Conservation (phyloP, 179 eudicot species). For the Camellia oleifera region DNA sequence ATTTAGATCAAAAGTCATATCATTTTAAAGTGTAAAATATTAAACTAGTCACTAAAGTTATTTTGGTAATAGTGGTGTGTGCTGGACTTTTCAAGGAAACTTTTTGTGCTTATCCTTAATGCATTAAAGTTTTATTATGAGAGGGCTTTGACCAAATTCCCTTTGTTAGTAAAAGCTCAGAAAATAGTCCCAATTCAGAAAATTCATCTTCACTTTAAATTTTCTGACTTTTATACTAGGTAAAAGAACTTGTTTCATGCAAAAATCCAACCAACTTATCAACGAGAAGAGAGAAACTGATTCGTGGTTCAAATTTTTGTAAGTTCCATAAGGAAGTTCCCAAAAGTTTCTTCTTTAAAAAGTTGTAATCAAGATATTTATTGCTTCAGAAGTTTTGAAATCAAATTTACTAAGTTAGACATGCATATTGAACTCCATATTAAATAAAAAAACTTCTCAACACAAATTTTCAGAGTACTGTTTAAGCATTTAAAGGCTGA, state of each 20-base stretch:
- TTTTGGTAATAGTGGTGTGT: too few species aligned
- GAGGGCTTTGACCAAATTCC: too few species aligned
- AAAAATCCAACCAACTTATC: not conserved
- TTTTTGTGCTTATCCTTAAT: too few species aligned
- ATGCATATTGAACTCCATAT: not conserved
- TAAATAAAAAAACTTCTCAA: too few species aligned
- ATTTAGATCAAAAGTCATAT: too few species aligned
- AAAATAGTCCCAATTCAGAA: not conserved
- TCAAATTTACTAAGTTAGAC: not conserved
- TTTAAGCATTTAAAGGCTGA: not conserved
- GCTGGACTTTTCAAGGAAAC: too few species aligned
- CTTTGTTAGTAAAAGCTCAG: not conserved
- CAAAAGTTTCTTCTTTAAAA: too few species aligned
- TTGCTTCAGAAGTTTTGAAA: not conserved
- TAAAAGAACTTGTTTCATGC: not conserved
- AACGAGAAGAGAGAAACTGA: not conserved
- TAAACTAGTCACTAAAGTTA: too few species aligned
- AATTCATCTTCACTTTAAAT: not conserved
- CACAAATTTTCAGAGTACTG: not conserved
- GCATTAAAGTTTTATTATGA: too few species aligned
- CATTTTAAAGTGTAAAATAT: too few species aligned
- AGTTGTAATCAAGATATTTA: too few species aligned
- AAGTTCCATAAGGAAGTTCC: not conserved
- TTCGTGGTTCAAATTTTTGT: not conserved
- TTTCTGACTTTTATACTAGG: not conserved